Conservation (phyloP, 2,329 filamentous ascomycete species). For the Amauroascus niger region DNA sequence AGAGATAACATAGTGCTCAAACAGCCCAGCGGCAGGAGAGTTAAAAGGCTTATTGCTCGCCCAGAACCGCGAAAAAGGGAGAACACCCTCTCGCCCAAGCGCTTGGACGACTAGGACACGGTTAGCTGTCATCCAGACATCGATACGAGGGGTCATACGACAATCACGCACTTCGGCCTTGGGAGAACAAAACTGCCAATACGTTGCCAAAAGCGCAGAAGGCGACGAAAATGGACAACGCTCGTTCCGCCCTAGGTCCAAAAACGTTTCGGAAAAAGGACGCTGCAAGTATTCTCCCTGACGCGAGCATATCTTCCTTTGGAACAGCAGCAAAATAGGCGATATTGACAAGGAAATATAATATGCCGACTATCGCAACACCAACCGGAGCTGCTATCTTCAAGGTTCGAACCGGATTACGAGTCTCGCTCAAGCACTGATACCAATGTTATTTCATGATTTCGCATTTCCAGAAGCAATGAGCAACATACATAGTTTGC, state of each 20-base stretch:
- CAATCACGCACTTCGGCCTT: conserved; percentile 30
- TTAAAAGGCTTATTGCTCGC: conserved; percentile 60
- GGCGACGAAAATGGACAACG: conserved; percentile 52
- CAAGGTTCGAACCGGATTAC: conserved; percentile 49
- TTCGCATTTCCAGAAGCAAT: neutral
- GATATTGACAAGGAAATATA: conserved; percentile 50
- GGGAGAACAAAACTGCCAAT: conserved; percentile 46
- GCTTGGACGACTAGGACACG: conserved; percentile 39
- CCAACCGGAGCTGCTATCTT: conserved; percentile 49
- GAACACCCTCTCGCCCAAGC: conserved; percentile 58
- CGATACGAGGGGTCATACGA: conserved; percentile 1
- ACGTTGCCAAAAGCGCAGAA: conserved; percentile 54
- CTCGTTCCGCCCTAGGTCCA: conserved; percentile 45
- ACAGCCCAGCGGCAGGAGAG: conserved; percentile 48
- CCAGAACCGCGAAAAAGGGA: conserved; percentile 58
- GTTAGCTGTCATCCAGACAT: neutral
- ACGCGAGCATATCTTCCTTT: conserved; percentile 45
- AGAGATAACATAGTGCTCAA: conserved; percentile 58
- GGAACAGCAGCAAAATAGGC: conserved; percentile 52
- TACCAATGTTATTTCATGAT: conserved; percentile 14
- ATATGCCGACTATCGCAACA: conserved; percentile 44
- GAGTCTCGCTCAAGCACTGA: conserved; percentile 45
- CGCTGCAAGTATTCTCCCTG: conserved; percentile 47
- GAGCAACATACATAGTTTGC: conserved; percentile 47
- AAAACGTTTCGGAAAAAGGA: conserved; percentile 54